Percentiles rank a stretch among this genome's conserved stretches.
phyloP scores from a whole-genome alignment of 768 basidiomycete genomes.

The Leucosporidium scottii region DNA sequence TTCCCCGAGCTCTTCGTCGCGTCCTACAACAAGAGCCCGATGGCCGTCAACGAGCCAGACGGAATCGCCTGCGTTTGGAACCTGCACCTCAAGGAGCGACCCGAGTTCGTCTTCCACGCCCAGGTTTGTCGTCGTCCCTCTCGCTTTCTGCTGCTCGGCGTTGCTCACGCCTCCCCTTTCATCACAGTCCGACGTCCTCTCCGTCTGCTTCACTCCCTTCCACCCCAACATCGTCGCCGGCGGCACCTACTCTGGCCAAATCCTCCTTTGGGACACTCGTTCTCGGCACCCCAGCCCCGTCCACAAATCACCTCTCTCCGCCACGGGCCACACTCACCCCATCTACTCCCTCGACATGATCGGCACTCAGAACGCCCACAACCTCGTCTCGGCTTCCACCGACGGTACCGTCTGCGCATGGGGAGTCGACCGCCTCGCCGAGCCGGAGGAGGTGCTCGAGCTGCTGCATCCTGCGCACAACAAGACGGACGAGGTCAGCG shows the following conservation, averaged over 20 bases:
- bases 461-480: conserved; percentile 81
- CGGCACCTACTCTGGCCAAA: conserved; percentile 98
- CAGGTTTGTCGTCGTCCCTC: conserved; percentile 55
- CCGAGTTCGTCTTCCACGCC: conserved; percentile 97
- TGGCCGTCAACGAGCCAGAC: conserved; percentile 88
- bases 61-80: conserved; percentile 98
- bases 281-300: conserved; percentile 86
- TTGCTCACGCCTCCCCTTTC: conserved; percentile 4
- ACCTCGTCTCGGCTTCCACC: conserved; percentile 90
- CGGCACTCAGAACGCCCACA: conserved; percentile 97
- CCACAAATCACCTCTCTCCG: conserved; percentile 89
- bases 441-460: conserved; percentile 96
- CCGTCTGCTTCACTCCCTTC: conserved; percentile 93
- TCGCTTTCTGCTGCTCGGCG: not conserved
- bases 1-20: conserved; percentile 93
- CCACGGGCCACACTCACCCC: conserved; percentile 94
- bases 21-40: conserved; percentile 95
- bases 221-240: conserved; percentile 96
- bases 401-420: conserved; percentile 96
- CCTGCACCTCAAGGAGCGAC: conserved; percentile 83
- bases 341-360: conserved; percentile 98
- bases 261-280: conserved; percentile 95
- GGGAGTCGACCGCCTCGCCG: conserved; percentile 97
- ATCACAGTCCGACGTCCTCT: conserved; percentile 86
- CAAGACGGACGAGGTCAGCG: conserved; percentile 94